A percentile compares a stretch with the other conserved stretches of the same genome.
Evolutionary conservation across 148 eudicot genomes (phyloP).

Genomic region (Rhododendron simsii): DNA sequence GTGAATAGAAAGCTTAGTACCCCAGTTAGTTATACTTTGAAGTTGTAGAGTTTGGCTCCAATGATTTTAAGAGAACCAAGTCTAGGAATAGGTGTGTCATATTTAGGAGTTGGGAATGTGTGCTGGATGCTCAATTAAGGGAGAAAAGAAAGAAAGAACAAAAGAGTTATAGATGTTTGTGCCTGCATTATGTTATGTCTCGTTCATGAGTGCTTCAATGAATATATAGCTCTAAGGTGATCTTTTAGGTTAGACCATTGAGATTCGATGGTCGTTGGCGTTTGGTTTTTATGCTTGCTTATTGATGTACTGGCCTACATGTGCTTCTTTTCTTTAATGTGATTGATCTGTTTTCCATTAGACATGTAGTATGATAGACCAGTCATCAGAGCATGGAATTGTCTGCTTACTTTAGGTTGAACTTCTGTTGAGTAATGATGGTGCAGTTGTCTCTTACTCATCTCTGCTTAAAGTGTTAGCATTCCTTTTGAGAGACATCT

Average conservation of each 20-base stretch:
- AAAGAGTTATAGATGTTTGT: neutral
- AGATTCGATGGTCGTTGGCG: neutral
- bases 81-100: neutral
- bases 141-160: neutral
- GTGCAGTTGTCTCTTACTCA: neutral
- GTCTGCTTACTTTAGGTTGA: neutral
- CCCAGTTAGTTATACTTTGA: neutral
- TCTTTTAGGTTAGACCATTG: neutral
- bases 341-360: neutral
- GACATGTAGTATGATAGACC: neutral
- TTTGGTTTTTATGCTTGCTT: neutral
- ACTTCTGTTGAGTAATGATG: neutral
- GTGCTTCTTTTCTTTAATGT: neutral
- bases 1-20: neutral
- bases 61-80: neutral
- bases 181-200: neutral
- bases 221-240: neutral
- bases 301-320: neutral
- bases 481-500: neutral
- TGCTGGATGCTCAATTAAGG: neutral
- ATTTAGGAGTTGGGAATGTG: neutral
- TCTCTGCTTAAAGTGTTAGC: constrained; percentile 1
- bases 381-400: neutral
- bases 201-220: neutral
- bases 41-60: neutral